Evolutionary conservation across 2,329 filamentous ascomycete species (phyloP).

Genomic region (Pleochaeta shiraiana): DNA sequence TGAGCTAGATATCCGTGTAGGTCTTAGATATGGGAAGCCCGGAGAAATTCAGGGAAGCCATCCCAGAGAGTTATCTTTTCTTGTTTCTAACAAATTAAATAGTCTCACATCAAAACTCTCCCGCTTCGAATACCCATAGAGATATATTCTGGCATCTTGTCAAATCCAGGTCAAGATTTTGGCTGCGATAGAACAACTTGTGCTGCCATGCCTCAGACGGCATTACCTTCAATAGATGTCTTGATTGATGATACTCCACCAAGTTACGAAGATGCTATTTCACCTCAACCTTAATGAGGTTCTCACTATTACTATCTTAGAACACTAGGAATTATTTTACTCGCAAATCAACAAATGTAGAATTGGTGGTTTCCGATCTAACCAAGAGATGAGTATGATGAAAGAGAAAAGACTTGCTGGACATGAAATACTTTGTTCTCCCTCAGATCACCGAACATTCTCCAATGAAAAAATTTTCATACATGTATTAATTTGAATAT

Average conservation of each 20-base stretch:
- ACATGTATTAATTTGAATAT: no score
- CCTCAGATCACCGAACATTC: no score
- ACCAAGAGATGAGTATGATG: no score
- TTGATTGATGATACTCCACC: conserved; percentile 69
- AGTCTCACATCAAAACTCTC: conserved; percentile 55
- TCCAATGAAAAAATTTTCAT: no score
- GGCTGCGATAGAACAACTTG: conserved; percentile 22
- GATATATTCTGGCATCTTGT: conserved; percentile 72
- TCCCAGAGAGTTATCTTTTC: neutral
- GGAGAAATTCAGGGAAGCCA: conserved; percentile 19
- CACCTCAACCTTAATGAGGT: no score
- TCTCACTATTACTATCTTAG: no score
- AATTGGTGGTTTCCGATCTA: no score
- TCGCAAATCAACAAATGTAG: no score
- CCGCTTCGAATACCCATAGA: conserved; percentile 60
- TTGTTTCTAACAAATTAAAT: conserved; percentile 8
- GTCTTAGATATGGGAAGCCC: conserved; percentile 49
- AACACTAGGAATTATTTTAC: no score
- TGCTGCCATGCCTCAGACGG: conserved; percentile 10
- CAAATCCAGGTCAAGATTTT: conserved; percentile 57
- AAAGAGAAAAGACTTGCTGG: no score
- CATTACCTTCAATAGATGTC: conserved; percentile 18
- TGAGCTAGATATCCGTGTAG: conserved; percentile 62
- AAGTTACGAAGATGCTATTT: conserved; percentile 85
- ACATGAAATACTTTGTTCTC: no score